Conservation (phyloP, 2,329 filamentous ascomycete genomes). For the Pseudogymnoascus sp. region DNA sequence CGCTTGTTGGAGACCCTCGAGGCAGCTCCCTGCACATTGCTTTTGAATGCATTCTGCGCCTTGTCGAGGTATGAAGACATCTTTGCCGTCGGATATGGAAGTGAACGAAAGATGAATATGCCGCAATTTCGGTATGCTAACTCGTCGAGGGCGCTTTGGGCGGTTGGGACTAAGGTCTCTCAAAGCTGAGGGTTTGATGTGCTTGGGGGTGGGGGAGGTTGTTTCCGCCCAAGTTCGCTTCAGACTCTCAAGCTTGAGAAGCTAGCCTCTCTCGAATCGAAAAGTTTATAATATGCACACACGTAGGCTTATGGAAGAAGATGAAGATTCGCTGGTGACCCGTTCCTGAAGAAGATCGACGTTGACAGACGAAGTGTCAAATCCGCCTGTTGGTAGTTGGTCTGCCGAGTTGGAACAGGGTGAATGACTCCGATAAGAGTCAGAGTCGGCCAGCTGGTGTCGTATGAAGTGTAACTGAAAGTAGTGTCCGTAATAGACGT, state of each 20-base stretch:
- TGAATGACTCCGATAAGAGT: not conserved
- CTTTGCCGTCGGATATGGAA: slow-evolving; percentile 23
- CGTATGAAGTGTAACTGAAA: not conserved
- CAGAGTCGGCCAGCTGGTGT: not conserved
- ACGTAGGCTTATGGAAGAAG: not conserved
- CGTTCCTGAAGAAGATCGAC: not conserved
- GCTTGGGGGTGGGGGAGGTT: not conserved
- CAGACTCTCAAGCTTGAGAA: not conserved
- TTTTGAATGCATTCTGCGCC: slow-evolving; percentile 57
- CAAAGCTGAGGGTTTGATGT: not conserved
- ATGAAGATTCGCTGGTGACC: not conserved
- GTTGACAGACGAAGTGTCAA: not conserved
- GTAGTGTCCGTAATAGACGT: not conserved
- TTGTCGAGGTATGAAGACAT: slow-evolving; percentile 61
- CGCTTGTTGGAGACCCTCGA: slow-evolving; percentile 52
- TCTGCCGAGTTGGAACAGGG: not conserved
- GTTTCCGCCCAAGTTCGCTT: not conserved
- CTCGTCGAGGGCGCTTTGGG: not conserved
- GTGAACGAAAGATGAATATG: not conserved
- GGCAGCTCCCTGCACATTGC: slow-evolving; percentile 56
- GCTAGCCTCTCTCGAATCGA: not conserved
- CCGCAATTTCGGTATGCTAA: not conserved
- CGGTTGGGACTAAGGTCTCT: not conserved
- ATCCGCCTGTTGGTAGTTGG: not conserved
- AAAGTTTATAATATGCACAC: not conserved